Conservation (phyloP, 1,284 basidiomycete species). For the Cutaneotrichosporon sp. region DNA sequence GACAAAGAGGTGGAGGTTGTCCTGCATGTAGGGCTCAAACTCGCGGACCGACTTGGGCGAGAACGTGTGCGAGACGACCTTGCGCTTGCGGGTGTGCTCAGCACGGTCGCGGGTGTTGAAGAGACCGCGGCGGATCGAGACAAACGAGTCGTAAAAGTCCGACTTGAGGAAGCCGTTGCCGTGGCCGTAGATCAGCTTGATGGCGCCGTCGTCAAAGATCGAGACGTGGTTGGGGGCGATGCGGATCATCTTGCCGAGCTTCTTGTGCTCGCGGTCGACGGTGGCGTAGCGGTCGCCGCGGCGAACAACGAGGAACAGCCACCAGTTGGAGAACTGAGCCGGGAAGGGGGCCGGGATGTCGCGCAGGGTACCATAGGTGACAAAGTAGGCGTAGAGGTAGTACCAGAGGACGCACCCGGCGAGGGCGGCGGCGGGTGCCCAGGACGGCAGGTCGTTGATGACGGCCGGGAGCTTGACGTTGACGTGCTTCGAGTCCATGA, state of each 20-base stretch:
- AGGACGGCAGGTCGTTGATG: neutral
- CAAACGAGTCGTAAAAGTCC: conserved; percentile 70
- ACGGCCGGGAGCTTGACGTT: conserved; percentile 3
- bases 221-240: conserved; percentile 85
- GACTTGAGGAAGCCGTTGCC: conserved; percentile 77
- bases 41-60: conserved; percentile 65
- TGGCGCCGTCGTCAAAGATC: conserved; percentile 75
- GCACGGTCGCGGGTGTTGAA: conserved; percentile 63
- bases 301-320: conserved; percentile 69
- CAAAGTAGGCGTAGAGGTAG: conserved; percentile 25
- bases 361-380: conserved; percentile 17
- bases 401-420: conserved; percentile 11
- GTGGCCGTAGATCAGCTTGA: conserved; percentile 69
- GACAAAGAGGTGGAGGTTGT: conserved; percentile 65
- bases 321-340: conserved; percentile 73
- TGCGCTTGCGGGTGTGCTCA: conserved; percentile 85
- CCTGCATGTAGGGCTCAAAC: conserved; percentile 70
- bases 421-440: conserved; percentile 3
- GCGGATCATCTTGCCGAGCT: conserved; percentile 77
- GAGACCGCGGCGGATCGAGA: conserved; percentile 63
- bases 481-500: conserved; percentile 1
- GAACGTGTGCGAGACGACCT: conserved; percentile 85
- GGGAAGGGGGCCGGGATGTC: conserved; percentile 67
- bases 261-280: conserved; percentile 73
- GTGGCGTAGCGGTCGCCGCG: conserved; percentile 72